phyloP scores from a whole-genome alignment of 169 alveolate genomes.

The Plasmodium vivax region DNA sequence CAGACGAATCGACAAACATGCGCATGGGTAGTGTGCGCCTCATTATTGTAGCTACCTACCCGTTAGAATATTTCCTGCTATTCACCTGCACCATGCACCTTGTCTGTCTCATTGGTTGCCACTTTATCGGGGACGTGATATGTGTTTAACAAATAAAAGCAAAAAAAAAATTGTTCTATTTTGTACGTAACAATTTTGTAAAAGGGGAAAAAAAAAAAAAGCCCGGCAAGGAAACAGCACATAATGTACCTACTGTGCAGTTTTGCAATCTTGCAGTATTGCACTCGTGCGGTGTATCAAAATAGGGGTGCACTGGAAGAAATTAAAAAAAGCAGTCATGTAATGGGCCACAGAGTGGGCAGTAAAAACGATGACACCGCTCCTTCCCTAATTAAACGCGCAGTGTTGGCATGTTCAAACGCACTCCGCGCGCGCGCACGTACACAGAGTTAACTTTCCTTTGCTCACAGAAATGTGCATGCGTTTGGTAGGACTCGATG shows the following conservation, averaged over 20 bases:
- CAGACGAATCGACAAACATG: neutral
- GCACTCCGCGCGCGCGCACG: neutral
- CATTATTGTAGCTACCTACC: neutral
- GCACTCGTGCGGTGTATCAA: neutral
- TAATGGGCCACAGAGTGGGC: neutral
- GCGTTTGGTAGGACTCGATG: neutral
- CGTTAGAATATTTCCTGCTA: neutral
- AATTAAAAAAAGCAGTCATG: neutral
- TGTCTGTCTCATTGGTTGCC: neutral
- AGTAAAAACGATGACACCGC: neutral
- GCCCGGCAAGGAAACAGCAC: neutral
- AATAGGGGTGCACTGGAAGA: neutral
- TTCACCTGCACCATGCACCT: neutral
- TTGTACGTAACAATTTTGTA: constrained; percentile 5
- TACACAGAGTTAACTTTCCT: neutral
- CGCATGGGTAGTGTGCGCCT: neutral
- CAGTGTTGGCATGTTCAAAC: neutral
- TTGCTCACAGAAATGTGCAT: neutral
- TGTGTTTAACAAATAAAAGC: constrained; percentile 15
- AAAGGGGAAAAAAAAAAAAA: constrained; percentile 2
- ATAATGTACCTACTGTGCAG: neutral
- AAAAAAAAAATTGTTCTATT: constrained; percentile 24
- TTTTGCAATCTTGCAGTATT: neutral
- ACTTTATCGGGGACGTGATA: neutral
- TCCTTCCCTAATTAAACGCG: neutral